Evolutionary conservation across 148 eudicot species (phyloP), one percentile per base, ranked within the genome.

Genomic region (Rhododendron simsii): DNA sequence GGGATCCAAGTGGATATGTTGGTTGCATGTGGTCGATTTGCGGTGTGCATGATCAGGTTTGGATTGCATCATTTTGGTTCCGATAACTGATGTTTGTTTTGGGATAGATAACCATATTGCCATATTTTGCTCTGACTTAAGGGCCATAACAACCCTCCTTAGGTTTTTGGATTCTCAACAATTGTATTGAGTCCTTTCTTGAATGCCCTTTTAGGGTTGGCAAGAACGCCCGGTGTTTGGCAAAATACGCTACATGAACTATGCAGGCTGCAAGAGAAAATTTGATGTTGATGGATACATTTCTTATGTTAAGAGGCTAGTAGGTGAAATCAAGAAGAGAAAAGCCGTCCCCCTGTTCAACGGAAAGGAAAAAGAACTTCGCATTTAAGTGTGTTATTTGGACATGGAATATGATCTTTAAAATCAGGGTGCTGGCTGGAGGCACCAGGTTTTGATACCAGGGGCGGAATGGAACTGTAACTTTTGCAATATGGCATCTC

Each of bases 11-110:
- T 89, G 99, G 99, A 82, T 98, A 94, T 51, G 98, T 95, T 71
- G 99, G 99, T 16, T 98, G 99, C 90, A 98, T 98, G 99, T 98
- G 99, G 99, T 98, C 99, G 41, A 94, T 98, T 30, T 94, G 99
- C 86, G 99, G 99, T 45, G 91, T 95, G 30, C 99, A 98, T 83
- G 99, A 98, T 87, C 99, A 98, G 99, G 99, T 95, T 48, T 83
- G 87, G n/a, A 14, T 71, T 83, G 53, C 20, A 18, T 82, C 63
- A 41, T 35, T 37, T 4, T 59, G 33, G 41, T 50, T n/a, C 47
- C 20, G 3, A 3, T 69, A 18, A 18, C 21, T 83, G 55, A 39
- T 61, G 7, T 53, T 80, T 53, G 26, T 81, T 9, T 50, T 7
- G 51, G 51, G 26, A 23, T n/a, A 8, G 21, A 41, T 12, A 47